Base-by-base conservation (phyloP, 805 yeast species). In the Wickerhamomyces silvicola region DNA sequence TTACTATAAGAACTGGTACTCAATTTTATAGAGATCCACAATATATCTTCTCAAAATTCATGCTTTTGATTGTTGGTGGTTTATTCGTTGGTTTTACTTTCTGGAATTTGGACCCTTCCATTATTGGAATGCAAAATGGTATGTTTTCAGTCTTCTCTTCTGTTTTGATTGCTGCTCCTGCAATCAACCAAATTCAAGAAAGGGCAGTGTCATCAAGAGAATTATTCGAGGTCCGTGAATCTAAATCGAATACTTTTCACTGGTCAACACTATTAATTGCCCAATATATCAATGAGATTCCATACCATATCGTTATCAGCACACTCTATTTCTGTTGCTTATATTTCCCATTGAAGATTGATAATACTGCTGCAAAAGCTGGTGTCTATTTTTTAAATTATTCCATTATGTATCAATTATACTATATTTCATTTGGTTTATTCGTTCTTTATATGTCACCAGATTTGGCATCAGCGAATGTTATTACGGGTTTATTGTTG, bases 31-130 rank as follows among this genome's bases (percentile, higher is more conserved):
- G 92, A 55, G 68, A 78, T 40, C 81, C 78, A 6, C 50, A 60
- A 18, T 81, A 81, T 51, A 66, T 81, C 42, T 62, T 67, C 54
- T 64, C 90, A 22, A 83, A 81, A 59, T 44, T 75, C 16, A 57
- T 63, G 41, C 58, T 77, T 44, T 62, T 66, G 38, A 57, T 70
- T 26, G 57, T 72, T 16, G 67, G 78, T 28, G 76, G 86, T 30
- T 47, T 83, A 10, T 77, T 82, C 48, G 70, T 78, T 42, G 94
- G 95, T 23, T 84, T 85, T 53, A 66, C 81, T 1, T 84, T 78
- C 60, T 79, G 73, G 68, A 66, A 77, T 38, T 69, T 78, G 24
- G 70, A 66, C 34, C 58, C 62, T 29, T 56, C 71, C 18, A 47
- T 73, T 25, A 64, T 68, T 32, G 84, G 83, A 39, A 62, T 78